phyloP scores from a whole-genome alignment of 2,329 filamentous ascomycete species.

The Nakataea oryzae region DNA sequence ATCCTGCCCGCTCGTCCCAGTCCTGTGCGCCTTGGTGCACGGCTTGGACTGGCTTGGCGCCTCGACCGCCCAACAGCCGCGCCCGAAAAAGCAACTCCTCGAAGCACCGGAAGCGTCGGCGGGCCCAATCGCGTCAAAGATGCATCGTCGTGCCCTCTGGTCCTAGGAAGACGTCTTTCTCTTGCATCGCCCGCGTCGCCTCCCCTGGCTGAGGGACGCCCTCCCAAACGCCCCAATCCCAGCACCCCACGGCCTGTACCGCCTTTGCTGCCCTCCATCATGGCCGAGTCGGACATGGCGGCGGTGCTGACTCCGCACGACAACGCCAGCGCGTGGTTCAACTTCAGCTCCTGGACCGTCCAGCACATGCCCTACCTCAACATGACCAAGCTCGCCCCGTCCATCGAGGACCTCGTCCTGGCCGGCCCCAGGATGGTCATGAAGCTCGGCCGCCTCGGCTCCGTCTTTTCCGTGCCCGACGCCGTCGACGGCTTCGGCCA shows the following conservation, averaged over 20 bases:
- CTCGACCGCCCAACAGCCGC: background rate
- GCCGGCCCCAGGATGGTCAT: slow-evolving; percentile 61
- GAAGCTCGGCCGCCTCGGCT: slow-evolving; percentile 55
- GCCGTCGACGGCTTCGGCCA: slow-evolving; percentile 50
- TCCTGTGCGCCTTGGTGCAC: background rate
- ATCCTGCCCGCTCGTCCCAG: background rate
- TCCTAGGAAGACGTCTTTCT: background rate
- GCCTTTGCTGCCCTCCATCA: background rate
- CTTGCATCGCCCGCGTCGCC: too few relatives aligned
- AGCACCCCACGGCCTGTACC: too few relatives aligned
- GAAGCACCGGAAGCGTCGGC: background rate
- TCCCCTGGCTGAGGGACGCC: too few relatives aligned
- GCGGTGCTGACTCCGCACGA: slow-evolving; percentile 21
- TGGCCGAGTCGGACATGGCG: background rate
- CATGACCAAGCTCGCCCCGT: slow-evolving; percentile 49
- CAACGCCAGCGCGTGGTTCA: slow-evolving; percentile 36
- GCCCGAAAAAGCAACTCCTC: background rate
- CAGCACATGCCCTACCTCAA: slow-evolving; percentile 34
- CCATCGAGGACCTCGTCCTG: slow-evolving; percentile 57
- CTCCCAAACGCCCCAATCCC: too few relatives aligned
- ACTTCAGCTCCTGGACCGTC: slow-evolving; percentile 42
- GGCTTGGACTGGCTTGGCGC: background rate
- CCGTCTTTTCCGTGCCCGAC: slow-evolving; percentile 50
- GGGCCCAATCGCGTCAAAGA: background rate
- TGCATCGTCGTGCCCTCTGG: background rate